A percentile compares a stretch with the other conserved stretches of the same genome.
Evolutionary conservation across 2,329 filamentous ascomycete species (phyloP).

Genomic region (Laburnicola sp.): DNA sequence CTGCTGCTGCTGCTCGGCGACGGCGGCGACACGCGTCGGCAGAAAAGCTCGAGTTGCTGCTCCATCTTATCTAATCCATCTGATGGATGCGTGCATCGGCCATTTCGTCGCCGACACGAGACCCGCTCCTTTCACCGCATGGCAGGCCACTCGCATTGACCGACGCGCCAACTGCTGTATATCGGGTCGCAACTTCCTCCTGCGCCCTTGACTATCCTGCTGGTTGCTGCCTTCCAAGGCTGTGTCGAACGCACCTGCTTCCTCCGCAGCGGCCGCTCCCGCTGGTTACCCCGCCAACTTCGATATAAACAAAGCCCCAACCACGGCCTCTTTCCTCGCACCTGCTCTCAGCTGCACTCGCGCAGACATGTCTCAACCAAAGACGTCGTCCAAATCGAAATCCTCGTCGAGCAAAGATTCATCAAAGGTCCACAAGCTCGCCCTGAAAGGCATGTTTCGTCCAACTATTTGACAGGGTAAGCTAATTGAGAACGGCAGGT

Average conservation of each 20-base stretch:
- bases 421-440: slow-evolving; percentile 92
- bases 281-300: slow-evolving; percentile 42
- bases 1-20: neutral
- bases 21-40: neutral
- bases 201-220: neutral
- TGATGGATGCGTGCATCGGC: neutral
- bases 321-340: slow-evolving; percentile 9
- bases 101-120: slow-evolving; percentile 8
- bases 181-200: neutral
- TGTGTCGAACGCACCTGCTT: neutral
- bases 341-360: neutral
- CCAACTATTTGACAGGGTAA: neutral
- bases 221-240: too few relatives aligned
- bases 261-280: slow-evolving; percentile 1
- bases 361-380: slow-evolving; percentile 37
- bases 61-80: slow-evolving; percentile 31
- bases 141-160: neutral
- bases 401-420: slow-evolving; percentile 62
- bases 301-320: slow-evolving; percentile 28
- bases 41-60: slow-evolving; percentile 12
- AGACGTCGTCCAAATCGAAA: slow-evolving; percentile 30
- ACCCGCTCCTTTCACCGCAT: slow-evolving; percentile 12
- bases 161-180: neutral
- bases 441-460: slow-evolving; percentile 69
- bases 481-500: slow-evolving; percentile 46